phyloP scores from a whole-genome alignment of 2,329 filamentous ascomycete species.

The Sclerotinia borealis region DNA sequence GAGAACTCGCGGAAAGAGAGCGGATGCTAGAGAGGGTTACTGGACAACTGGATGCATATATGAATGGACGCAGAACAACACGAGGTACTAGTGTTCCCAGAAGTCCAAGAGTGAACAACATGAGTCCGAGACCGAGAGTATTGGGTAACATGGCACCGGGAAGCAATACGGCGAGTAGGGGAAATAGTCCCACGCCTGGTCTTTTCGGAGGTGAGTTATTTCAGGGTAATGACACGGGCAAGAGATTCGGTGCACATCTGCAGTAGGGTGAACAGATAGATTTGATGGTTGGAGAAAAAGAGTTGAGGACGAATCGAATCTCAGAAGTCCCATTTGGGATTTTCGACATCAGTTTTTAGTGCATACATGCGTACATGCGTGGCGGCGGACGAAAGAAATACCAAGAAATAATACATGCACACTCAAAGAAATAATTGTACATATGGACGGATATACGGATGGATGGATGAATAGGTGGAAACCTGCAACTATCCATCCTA shows the following conservation, averaged over 20 bases:
- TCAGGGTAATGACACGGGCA: background rate
- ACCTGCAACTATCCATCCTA: background rate
- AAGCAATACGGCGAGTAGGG: conserved; percentile 17
- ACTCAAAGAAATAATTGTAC: no score
- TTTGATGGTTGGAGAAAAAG: background rate
- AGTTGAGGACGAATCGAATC: no score
- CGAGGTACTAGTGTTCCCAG: conserved; percentile 28
- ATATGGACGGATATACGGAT: background rate
- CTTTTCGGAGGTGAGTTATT: conserved; percentile 7
- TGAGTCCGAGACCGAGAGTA: conserved; percentile 17
- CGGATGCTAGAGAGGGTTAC: conserved; percentile 37
- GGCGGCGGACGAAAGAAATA: background rate
- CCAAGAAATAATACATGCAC: background rate
- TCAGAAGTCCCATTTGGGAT: background rate
- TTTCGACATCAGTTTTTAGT: background rate
- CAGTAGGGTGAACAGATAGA: background rate
- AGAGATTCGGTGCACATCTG: conserved; percentile 7
- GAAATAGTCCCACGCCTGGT: conserved; percentile 25
- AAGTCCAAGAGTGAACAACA: conserved; percentile 30
- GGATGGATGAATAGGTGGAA: background rate
- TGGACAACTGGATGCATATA: conserved; percentile 33
- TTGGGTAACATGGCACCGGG: conserved; percentile 13
- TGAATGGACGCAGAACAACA: conserved; percentile 37
- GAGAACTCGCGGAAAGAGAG: conserved; percentile 30
- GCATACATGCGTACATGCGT: background rate